Evolutionary conservation across 345 rosid genomes (phyloP).

Genomic region (Populus deltoides): DNA sequence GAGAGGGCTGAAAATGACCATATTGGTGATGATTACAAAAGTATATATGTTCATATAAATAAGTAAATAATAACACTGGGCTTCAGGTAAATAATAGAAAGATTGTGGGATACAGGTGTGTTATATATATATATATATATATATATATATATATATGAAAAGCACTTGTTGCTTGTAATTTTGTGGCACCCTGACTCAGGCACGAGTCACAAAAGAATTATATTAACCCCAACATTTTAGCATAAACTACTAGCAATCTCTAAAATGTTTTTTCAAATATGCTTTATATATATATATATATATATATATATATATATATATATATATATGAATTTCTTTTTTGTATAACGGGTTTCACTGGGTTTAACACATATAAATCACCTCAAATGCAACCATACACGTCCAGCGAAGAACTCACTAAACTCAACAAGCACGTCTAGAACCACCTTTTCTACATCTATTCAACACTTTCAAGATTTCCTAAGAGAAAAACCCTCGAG

Average conservation of each 20-base stretch:
- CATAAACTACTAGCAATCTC: too few species aligned
- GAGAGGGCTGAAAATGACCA: background rate
- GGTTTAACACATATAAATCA: too few species aligned
- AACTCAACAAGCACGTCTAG: background rate
- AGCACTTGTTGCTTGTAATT: background rate
- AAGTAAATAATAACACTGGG: too few species aligned
- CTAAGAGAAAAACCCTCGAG: background rate
- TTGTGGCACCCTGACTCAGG: background rate
- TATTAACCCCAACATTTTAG: background rate
- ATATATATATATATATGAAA: background rate
- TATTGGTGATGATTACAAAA: too few species aligned
- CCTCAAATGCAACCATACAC: background rate
- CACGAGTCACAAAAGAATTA: background rate
- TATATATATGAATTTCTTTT: too few species aligned
- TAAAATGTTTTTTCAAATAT: background rate
- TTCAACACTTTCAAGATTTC: background rate
- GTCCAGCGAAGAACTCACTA: background rate
- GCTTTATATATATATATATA: background rate
- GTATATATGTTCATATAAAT: too few species aligned
- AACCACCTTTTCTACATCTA: background rate
- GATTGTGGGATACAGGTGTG: background rate
- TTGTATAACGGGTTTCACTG: too few species aligned
- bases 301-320: too few species aligned
- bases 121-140: too few species aligned
- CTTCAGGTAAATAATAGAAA: too few species aligned